Conservation (phyloP, 495 filamentous ascomycete species). For the Penicillium riverlandense region DNA sequence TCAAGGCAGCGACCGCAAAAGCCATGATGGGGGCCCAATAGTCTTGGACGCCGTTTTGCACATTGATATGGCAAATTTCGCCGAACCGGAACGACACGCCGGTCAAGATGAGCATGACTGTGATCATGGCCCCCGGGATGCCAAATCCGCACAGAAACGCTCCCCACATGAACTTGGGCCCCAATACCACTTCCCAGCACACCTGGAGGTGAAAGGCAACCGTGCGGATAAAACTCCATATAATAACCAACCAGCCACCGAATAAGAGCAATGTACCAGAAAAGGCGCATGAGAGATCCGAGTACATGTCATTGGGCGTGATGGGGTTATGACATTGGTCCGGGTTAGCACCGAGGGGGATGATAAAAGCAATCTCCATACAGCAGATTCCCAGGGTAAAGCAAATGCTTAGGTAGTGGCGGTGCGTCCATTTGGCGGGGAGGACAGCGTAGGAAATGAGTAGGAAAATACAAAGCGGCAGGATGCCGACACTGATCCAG, state of each 20-base stretch:
- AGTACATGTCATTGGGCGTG: constrained; percentile 89
- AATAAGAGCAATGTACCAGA: constrained; percentile 79
- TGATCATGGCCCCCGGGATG: constrained; percentile 64
- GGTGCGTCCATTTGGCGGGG: constrained; percentile 81
- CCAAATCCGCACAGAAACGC: constrained; percentile 78
- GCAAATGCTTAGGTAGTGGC: constrained; percentile 88
- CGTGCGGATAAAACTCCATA: constrained; percentile 87
- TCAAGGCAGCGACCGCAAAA: constrained; percentile 66
- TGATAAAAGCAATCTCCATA: constrained; percentile 79
- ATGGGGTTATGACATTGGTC: constrained; percentile 82
- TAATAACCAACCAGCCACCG: constrained; percentile 73
- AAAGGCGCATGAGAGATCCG: constrained; percentile 72
- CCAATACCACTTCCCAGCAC: constrained; percentile 90
- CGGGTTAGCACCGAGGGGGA: constrained; percentile 75
- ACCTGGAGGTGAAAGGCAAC: constrained; percentile 94
- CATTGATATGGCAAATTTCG: constrained; percentile 86
- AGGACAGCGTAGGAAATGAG: constrained; percentile 76
- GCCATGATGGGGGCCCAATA: constrained; percentile 88
- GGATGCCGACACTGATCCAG: constrained; percentile 71
- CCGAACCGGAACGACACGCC: constrained; percentile 94
- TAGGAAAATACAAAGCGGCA: constrained; percentile 66
- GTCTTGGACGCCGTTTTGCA: constrained; percentile 65
- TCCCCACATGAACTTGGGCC: constrained; percentile 82
- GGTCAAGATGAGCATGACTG: constrained; percentile 71
- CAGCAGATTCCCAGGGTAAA: constrained; percentile 65